Evolutionary conservation across 306 rosid genomes (phyloP), one percentile per base, ranked within the genome.

Genomic region (Rosa multiflora): DNA sequence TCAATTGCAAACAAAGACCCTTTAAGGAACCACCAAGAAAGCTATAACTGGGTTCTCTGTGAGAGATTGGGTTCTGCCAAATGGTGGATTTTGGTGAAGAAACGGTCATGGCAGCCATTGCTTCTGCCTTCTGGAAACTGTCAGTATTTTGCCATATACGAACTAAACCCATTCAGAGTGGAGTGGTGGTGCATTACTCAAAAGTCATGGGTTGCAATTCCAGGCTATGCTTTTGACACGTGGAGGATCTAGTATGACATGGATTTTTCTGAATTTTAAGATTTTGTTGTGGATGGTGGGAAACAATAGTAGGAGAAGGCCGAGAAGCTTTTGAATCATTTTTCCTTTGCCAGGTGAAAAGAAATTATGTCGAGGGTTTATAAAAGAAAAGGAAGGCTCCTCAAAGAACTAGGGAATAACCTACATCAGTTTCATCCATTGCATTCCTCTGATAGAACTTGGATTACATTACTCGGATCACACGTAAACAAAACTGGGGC

Each of bases 191-290:
- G 29, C 80, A 62, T 20, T 6, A 43, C 35, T 44, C n/a, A 49
- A 43, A 77, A 68, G 72, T 20, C 48, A 2, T 43, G 46, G 70
- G 71, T 73, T 59, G 81, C 43, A 72, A 86, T 73, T 74, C 67
- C 72, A 69, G 97, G 99, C 13, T 76, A 10, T 77, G 82, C 35
- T 83, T 88, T 37, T 59, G 94, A 91, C 98, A 91, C 97, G 98
- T 95, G 96, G 94, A 83, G 37, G 83, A 14, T 55, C 42, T 18
- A 66, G 70, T 73, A 77, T 79, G 62, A 70, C 80, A 20, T 78
- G 88, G 87, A 78, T 23, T 78, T 78, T 40, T 52, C 58, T 4
- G 21, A 49, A 67, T 59, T 76, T 86, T 80, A 48, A 74, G 61
- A 83, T 82, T 89, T 89, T 80, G 53, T 87, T 84, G 91, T 82